A percentile compares a stretch with the other conserved stretches of the same genome.
phyloP scores from a whole-genome alignment of 164 flowering plant species.

The Buxus sempervirens region DNA sequence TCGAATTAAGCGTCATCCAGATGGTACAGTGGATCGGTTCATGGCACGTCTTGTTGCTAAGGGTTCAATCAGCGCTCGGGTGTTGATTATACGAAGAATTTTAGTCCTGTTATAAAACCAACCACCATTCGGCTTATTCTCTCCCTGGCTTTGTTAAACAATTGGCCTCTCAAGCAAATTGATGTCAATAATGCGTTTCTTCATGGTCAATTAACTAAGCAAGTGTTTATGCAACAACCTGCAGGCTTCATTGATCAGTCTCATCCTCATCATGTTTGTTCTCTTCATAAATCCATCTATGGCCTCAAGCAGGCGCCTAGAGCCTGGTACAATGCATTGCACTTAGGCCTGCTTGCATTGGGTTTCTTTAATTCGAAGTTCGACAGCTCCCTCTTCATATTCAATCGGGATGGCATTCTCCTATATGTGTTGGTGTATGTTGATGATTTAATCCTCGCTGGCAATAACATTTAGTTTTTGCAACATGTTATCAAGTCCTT shows the following conservation, averaged over 20 bases:
- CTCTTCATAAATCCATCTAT: no score
- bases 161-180: not conserved
- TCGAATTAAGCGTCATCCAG: constrained; percentile 2
- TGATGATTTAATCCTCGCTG: constrained; percentile 8
- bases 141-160: constrained; percentile 3
- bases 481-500: not conserved
- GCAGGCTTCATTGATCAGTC: no score
- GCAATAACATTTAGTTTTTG: not conserved
- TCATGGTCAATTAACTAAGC: no score
- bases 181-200: no score
- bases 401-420: not conserved
- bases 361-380: no score
- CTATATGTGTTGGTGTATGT: not conserved
- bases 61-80: not conserved
- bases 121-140: constrained; percentile 12
- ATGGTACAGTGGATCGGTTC: constrained; percentile 4
- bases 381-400: no score
- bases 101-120: not conserved
- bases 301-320: no score
- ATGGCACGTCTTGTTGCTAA: constrained; percentile 6
- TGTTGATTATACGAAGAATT: constrained; percentile 4
- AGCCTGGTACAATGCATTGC: no score
- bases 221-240: no score
- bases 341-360: no score
- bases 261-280: no score